These are phyloP conservation scores for Athelia sp. DNA, from an alignment of 1,284 basidiomycete species.

Conservation along the genomic window DNA sequence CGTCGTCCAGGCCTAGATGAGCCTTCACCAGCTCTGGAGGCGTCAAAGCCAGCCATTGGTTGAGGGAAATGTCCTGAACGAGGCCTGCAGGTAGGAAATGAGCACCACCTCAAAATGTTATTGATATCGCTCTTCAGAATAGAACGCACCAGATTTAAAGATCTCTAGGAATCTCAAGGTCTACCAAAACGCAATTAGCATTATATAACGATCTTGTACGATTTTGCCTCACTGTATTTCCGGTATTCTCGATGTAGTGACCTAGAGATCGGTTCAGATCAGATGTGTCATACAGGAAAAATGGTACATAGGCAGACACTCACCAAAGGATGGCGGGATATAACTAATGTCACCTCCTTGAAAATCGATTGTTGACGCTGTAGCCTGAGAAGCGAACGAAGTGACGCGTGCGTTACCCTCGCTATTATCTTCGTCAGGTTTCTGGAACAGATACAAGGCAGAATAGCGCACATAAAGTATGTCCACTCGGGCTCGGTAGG, in stretches of 20 bases:
- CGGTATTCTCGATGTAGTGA: constrained; percentile 68
- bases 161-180: constrained; percentile 59
- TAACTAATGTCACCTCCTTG: constrained; percentile 56
- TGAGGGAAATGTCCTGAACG: constrained; percentile 40
- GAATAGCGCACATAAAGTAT: constrained; percentile 18
- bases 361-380: constrained; percentile 41
- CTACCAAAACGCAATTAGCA: too few relatives aligned
- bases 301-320: constrained; percentile 4
- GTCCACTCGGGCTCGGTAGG: constrained; percentile 41
- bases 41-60: constrained; percentile 51
- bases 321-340: constrained; percentile 46
- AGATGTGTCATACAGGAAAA: background rate
- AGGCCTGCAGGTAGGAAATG: constrained; percentile 13
- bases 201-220: too few relatives aligned
- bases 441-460: constrained; percentile 19
- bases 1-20: constrained; percentile 43
- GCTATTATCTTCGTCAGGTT: background rate
- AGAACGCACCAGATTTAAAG: constrained; percentile 43
- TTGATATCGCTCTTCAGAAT: background rate
- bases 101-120: background rate
- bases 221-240: constrained; percentile 31
- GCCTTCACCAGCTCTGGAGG: constrained; percentile 51
- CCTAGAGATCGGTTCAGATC: constrained; percentile 20
- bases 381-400: constrained; percentile 29
- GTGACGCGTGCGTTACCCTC: constrained; percentile 43